Evolutionary conservation across 768 basidiomycete species (phyloP), one percentile per base, ranked within the genome.

Genomic region (Trametes sanguinea): DNA sequence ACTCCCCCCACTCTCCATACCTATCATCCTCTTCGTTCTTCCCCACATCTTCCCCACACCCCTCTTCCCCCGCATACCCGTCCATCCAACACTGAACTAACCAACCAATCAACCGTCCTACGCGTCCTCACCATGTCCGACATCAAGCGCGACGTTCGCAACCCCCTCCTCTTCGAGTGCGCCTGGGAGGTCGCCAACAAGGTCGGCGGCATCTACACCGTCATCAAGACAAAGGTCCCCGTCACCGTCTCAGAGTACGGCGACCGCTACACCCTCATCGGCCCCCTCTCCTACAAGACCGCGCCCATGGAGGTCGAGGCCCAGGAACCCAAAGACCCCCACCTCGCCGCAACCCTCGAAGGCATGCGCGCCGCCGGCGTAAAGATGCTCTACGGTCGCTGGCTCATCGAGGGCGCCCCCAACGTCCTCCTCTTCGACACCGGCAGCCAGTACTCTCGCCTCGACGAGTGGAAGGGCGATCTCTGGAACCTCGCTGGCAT

Each of bases 101-200:
- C 22, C 22, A 22, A 22, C 51, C 9, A 6, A 22, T 17, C 44
- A 7, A 43, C 33, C 43, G 51, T 13, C 63, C 51, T 11, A 7
- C 17, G n/a, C 47, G 7, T 30, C 43, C 35, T 30, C 29, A 5
- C 37, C 48, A 76, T 73, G 76, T 57, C 76, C 14, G 74, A 76
- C 16, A 63, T 71, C 14, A 80, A 79, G 63, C 89, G 92, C 77
- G 90, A 92, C 75, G 85, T 92, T 52, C 85, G 85, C 71, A 84
- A 88, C 67, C 85, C 92, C 50, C 70, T 93, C 37, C 89, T 97
- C 71, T 97, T 97, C 72, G 95, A 97, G 73, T 93, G 90, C 74
- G 95, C 95, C 37, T 98, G 95, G 95, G 95, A 97, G 78, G 95
- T 97, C 69, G 95, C 90, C 37, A 97, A 98, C 85, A 98, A 97